These are phyloP conservation scores for Bonia amplexicaulis DNA, from an alignment of 176 grass and related monocot genomes.

Conservation along the genomic window DNA sequence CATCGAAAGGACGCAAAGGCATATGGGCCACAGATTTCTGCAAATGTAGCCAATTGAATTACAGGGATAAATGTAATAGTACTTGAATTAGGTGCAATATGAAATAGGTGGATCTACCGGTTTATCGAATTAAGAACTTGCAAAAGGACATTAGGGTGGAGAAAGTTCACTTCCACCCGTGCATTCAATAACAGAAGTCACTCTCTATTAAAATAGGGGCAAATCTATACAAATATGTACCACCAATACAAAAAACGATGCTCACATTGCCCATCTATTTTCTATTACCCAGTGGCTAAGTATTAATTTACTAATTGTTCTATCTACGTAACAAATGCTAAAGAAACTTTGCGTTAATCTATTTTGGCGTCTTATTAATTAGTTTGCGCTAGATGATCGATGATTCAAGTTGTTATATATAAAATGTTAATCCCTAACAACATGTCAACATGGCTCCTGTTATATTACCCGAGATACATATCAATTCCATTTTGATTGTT, in stretches of 20 bases:
- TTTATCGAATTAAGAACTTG: not conserved
- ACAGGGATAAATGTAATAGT: not conserved
- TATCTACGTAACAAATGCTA: conserved; percentile 5
- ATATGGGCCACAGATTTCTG: not conserved
- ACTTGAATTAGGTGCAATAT: not conserved
- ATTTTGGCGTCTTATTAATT: conserved; percentile 16
- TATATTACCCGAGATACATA: not conserved
- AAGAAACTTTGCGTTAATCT: not conserved
- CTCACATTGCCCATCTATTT: not conserved
- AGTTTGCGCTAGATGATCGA: not conserved
- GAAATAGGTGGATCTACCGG: not conserved
- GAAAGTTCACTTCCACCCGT: not conserved
- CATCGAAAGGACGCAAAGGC: not conserved
- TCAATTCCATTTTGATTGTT: not conserved
- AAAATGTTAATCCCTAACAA: not conserved
- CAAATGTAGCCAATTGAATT: not conserved
- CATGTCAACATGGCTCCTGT: conserved; percentile 13
- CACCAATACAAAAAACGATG: not conserved
- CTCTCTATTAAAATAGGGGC: not conserved
- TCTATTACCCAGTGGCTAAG: not conserved
- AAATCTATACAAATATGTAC: not conserved
- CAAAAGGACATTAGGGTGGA: not conserved
- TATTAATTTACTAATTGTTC: not conserved
- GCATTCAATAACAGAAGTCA: not conserved
- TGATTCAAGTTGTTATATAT: conserved; percentile 20